phyloP scores from a whole-genome alignment of 495 filamentous ascomycete species.

The Saxispiralis lemnorum region DNA sequence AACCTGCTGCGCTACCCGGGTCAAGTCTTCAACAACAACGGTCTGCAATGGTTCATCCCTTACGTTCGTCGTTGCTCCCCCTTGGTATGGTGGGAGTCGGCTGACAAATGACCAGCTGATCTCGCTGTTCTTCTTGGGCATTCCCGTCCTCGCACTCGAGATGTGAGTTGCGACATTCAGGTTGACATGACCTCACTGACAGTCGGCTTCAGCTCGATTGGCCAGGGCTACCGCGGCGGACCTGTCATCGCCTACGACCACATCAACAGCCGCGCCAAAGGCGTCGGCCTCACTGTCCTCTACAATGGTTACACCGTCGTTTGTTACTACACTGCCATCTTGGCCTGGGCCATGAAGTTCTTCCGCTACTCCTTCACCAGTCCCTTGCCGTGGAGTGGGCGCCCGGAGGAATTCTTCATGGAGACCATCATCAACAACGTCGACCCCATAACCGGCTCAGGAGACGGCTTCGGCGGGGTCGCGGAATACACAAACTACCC shows the following conservation, averaged over 20 bases:
- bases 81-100: too few relatives aligned
- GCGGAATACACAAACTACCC: not conserved
- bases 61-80: too few relatives aligned
- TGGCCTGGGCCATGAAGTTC: not conserved
- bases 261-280: not conserved
- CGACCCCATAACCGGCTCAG: not conserved
- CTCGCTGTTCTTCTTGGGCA: not conserved
- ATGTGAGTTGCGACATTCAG: conserved; percentile 17
- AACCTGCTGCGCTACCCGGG: not conserved
- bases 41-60: not conserved
- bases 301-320: not conserved
- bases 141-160: not conserved
- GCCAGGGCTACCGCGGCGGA: not conserved
- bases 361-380: not conserved
- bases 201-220: too few relatives aligned
- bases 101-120: too few relatives aligned
- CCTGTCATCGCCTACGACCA: not conserved
- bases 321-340: not conserved
- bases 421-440: conserved; percentile 8
- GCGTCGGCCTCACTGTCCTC: not conserved
- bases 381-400: not conserved
- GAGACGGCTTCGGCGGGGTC: not conserved
- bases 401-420: not conserved
- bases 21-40: not conserved
- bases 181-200: too few relatives aligned